Base-by-base conservation (phyloP, 2,329 filamentous ascomycete species). In the Apiospora koreana region DNA sequence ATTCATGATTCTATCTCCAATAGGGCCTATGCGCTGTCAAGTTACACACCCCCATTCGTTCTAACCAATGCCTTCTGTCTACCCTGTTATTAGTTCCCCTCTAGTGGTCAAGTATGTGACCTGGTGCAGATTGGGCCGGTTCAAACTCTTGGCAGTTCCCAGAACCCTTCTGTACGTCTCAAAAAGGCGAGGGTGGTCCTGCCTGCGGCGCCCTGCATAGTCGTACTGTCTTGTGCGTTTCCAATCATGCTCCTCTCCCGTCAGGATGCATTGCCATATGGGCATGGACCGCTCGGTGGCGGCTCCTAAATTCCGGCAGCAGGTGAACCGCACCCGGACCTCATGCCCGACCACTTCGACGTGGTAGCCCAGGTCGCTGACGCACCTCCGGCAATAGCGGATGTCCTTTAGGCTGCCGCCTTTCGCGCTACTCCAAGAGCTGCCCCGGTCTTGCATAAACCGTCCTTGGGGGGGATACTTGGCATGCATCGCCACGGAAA, bases 391-490 rank as follows among this genome's bases (percentile, higher is more conserved):
- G 28, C 50, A 58, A 1, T 10, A 7, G 16, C 3, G 16, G 16
- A 58, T 16, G 7, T 58, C 50, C 10, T 35, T 58, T 8, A 3
- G 1, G 28, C 16, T 35, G 8, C 28, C 7, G 2, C 50, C 50
- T 18, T 54, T 54, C 12, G 48, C 14, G 8, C 16, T 35, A 3
- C 7, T 10, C 50, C 50, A 58, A 35, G 2, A 3, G 2, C 9
- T 0, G 1, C 50, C 50, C 4, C 2, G 8, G 16, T 58, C 50
- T 10, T 9, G 1, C 0, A 1, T 0, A 28, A 28, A 58, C 10
- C 50, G 50, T 3, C 50, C 50, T 1, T 12, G 6, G 16, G 48
- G 48, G 18, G 25, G 48, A 18, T 18, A 54, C 7, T 25, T 8
- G 25, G 31, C 18, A 18, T 7, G 12, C 48, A 31, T 54, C 12